These are phyloP conservation scores for Diaporthe aspalathi DNA, from an alignment of 2,329 filamentous ascomycete species.

Conservation along the genomic window DNA sequence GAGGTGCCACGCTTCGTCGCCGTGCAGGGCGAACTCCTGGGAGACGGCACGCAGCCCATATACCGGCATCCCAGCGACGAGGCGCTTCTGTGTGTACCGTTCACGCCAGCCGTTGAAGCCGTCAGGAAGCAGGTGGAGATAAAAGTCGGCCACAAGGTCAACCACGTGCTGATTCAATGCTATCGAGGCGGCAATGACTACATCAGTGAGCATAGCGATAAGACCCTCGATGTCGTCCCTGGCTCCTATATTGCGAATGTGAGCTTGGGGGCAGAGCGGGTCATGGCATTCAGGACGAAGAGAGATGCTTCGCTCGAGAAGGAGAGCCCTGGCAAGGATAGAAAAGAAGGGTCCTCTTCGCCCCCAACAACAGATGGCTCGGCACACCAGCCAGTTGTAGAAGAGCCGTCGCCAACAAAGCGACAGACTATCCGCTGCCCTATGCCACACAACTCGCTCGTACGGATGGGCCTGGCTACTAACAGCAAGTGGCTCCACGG, in stretches of 20 bases:
- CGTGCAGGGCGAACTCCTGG: slow-evolving; percentile 79
- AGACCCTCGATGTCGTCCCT: slow-evolving; percentile 89
- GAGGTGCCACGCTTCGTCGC: slow-evolving; percentile 92
- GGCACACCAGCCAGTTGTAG: background rate
- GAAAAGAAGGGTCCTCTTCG: background rate
- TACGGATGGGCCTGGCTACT: slow-evolving; percentile 81
- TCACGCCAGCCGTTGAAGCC: slow-evolving; percentile 76
- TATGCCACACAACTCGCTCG: slow-evolving; percentile 90
- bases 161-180: slow-evolving; percentile 92
- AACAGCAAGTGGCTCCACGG: slow-evolving; percentile 92
- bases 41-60: slow-evolving; percentile 83
- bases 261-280: slow-evolving; percentile 90
- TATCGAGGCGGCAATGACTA: slow-evolving; percentile 92
- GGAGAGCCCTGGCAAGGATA: background rate
- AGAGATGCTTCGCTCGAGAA: slow-evolving; percentile 52
- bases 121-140: slow-evolving; percentile 78
- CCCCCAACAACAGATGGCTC: background rate
- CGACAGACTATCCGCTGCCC: slow-evolving; percentile 74
- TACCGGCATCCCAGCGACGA: slow-evolving; percentile 96
- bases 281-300: slow-evolving; percentile 90
- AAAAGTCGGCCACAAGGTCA: slow-evolving; percentile 81
- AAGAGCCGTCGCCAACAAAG: slow-evolving; percentile 43
- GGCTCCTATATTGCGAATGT: slow-evolving; percentile 91
- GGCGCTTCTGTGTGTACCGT: slow-evolving; percentile 79
- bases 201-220: slow-evolving; percentile 97